Evolutionary conservation across 441 rosid species (phyloP).

Genomic region (Daphne laureola): DNA sequence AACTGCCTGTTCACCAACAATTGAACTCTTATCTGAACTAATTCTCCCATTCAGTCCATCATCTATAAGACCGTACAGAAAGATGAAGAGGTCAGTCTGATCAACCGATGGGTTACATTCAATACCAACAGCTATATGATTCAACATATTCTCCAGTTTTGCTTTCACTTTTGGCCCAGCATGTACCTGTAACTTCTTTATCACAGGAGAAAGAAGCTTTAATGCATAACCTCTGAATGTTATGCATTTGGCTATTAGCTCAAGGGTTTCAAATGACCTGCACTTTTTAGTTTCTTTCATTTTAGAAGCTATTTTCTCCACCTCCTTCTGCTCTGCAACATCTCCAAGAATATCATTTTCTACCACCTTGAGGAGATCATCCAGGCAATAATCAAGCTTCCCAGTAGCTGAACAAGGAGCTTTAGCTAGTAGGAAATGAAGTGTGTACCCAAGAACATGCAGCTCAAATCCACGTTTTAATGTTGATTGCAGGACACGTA

Average conservation of each 20-base stretch:
- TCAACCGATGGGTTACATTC: conserved; percentile 83
- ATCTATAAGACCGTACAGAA: conserved; percentile 53
- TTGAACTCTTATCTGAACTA: conserved; percentile 24
- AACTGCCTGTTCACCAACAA: conserved; percentile 20
- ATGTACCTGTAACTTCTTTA: conserved; percentile 54
- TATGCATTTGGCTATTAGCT: conserved; percentile 61
- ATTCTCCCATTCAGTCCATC: conserved; percentile 52
- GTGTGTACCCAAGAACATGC: conserved; percentile 82
- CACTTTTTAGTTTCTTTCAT: conserved; percentile 86
- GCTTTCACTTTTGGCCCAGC: conserved; percentile 59
- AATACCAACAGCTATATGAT: conserved; percentile 73
- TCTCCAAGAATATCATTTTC: conserved; percentile 82
- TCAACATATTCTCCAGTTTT: conserved; percentile 70
- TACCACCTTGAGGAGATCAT: conserved; percentile 69
- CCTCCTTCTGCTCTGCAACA: conserved; percentile 93
- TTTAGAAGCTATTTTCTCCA: conserved; percentile 70
- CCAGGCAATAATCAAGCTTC: conserved; percentile 79
- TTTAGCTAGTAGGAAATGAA: conserved; percentile 62
- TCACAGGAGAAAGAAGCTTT: conserved; percentile 64
- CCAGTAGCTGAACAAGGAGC: conserved; percentile 36
- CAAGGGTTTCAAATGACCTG: conserved; percentile 73
- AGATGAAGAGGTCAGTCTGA: conserved; percentile 65
- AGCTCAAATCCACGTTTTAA: conserved; percentile 83
- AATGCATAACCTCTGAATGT: conserved; percentile 67
- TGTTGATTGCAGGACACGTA: conserved; percentile 55